phyloP scores from a whole-genome alignment of 148 eudicot species.

The Vaccinium vitisidaea region DNA sequence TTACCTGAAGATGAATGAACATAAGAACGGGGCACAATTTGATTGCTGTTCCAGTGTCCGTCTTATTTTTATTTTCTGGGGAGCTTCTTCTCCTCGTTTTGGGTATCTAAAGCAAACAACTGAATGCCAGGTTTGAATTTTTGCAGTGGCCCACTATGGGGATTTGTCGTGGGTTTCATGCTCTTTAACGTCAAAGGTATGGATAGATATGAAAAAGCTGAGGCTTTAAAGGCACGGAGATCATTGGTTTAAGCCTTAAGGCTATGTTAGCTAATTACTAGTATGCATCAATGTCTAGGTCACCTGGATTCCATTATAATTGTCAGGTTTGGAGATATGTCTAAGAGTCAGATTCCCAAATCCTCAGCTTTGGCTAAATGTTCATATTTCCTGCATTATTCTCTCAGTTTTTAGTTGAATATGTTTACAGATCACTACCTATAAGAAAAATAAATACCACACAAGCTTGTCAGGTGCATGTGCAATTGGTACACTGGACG shows the following conservation, averaged over 20 bases:
- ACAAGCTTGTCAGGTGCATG: neutral
- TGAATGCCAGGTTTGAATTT: conserved; percentile 19
- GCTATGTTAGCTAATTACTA: neutral
- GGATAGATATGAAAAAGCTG: conserved; percentile 4
- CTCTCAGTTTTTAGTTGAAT: neutral
- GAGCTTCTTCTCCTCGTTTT: conserved; percentile 5
- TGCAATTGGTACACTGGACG: neutral
- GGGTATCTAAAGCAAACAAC: conserved; percentile 7
- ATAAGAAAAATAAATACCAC: neutral
- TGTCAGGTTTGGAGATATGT: neutral
- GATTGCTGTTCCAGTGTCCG: neutral
- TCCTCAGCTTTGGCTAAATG: neutral
- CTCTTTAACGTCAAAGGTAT: conserved; percentile 85
- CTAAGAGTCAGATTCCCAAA: neutral
- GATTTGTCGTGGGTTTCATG: conserved; percentile 93
- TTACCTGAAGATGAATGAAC: neutral
- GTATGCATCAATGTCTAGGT: conserved; percentile 1
- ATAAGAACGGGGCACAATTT: neutral
- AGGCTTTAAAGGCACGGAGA: neutral
- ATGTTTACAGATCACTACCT: neutral
- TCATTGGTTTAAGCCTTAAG: neutral
- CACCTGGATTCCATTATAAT: neutral
- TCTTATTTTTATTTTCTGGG: neutral
- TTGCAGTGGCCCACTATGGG: conserved; percentile 95
- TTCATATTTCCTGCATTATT: neutral